Evolutionary conservation across 495 filamentous ascomycete genomes (phyloP), one percentile per base, ranked within the genome.

Genomic region (Lepidopterella palustris): DNA sequence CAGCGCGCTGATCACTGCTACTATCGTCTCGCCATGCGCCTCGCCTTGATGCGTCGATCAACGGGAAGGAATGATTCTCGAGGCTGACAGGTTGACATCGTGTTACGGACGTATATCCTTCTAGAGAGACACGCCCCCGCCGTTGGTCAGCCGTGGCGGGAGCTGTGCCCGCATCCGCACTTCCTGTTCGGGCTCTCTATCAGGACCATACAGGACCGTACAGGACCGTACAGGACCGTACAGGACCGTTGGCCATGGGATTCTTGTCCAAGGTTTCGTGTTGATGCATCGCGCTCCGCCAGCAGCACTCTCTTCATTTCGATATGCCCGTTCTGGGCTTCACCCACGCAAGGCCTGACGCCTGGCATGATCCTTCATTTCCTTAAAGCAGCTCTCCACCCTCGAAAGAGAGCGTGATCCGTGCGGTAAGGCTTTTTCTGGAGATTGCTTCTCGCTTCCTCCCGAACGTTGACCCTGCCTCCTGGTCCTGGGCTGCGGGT

Each of bases 81-180:
- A 61, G 64, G 64, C 64, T 66, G 64, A 63, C 64, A 66, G 58
- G 58, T 58, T 60, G 58, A 60, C 57, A 59, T 49, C 48, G 54
- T 32, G 57, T 59, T 53, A 58, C 56, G 57, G 57, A 20, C 55
- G 51, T 63, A 45, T 55, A 31, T 29, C 49, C 42, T 51, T 13
- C 24, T n/a, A 27, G 51, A 45, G 13, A 54, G 42, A 23, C 31
- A 6, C 59, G 53, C 45, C 47, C n/a, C 32, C 56, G 61, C 35
- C 32, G 62, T 51, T 63, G 54, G 55, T 39, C 48, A 21, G 39
- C 53, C 4, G 40, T 40, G 57, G 57, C 55, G 60, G 21, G 13
- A 20, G 28, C 32, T 49, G 40, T 56, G 58, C 48, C 58, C 31
- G 58, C 53, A 61, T 35, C 24, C n/a, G 39, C 57, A 56, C 59